Percentiles rank a stretch among this genome's conserved stretches.
These are phyloP conservation scores for Rhodotorula diobovata DNA, from an alignment of 768 basidiomycete genomes.

Conservation along the genomic window DNA sequence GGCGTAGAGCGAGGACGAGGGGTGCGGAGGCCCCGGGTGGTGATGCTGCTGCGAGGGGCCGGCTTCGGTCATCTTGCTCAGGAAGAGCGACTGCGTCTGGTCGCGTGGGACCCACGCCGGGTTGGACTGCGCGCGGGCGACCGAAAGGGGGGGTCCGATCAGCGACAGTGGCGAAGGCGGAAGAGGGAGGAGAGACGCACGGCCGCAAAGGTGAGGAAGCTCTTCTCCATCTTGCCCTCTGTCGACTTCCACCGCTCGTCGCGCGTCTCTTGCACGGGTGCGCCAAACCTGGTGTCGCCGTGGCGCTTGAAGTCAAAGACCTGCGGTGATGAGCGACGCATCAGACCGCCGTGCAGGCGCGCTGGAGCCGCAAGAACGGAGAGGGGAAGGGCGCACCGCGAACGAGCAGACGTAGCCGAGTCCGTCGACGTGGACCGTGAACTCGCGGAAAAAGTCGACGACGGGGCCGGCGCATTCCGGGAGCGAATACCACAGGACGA, in stretches of 20 bases:
- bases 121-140: slow-evolving; percentile 11
- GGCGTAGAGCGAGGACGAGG: slow-evolving; percentile 4
- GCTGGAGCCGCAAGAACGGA: too few relatives aligned
- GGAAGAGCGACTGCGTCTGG: slow-evolving; percentile 82
- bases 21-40: too few relatives aligned
- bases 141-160: not conserved
- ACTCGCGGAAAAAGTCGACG: slow-evolving; percentile 97
- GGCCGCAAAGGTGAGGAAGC: slow-evolving; percentile 87
- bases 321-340: not conserved
- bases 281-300: slow-evolving; percentile 89
- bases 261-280: slow-evolving; percentile 54
- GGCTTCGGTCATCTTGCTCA: slow-evolving; percentile 63
- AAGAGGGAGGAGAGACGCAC: slow-evolving; percentile 9
- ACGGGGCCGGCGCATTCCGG: slow-evolving; percentile 83
- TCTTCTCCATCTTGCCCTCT: slow-evolving; percentile 99
- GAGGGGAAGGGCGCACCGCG: slow-evolving; percentile 56
- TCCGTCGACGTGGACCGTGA: slow-evolving; percentile 92
- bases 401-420: slow-evolving; percentile 96
- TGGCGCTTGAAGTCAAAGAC: slow-evolving; percentile 89
- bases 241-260: slow-evolving; percentile 61
- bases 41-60: not conserved
- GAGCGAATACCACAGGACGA: slow-evolving; percentile 87
- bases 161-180: too few relatives aligned
- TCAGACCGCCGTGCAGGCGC: not conserved
- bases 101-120: slow-evolving; percentile 93